Percentiles rank a stretch among this genome's conserved stretches.
These are phyloP conservation scores for Oryza officinalis DNA, from an alignment of 176 grass and related monocot species.

Conservation along the genomic window DNA sequence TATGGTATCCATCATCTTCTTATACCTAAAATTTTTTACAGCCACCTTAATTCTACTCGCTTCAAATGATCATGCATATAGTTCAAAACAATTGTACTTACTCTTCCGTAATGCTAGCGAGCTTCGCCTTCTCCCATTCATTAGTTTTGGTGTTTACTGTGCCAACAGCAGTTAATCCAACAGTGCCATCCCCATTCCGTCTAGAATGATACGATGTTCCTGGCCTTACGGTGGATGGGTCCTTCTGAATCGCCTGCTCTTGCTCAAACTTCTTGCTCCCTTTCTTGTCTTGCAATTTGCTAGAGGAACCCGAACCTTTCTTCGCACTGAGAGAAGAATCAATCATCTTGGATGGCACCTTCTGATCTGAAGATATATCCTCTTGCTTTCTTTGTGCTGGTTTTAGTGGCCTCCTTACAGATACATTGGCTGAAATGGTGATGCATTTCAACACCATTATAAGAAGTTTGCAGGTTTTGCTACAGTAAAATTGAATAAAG, in stretches of 20 bases:
- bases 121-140: conserved; percentile 73
- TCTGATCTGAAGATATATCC: conserved; percentile 25
- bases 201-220: conserved; percentile 40
- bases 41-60: background rate
- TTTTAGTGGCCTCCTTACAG: conserved; percentile 40
- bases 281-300: conserved; percentile 48
- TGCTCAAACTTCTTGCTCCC: conserved; percentile 58
- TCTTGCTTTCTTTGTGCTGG: conserved; percentile 14
- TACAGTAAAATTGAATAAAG: background rate
- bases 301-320: conserved; percentile 54
- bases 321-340: conserved; percentile 38
- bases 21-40: conserved; percentile 47
- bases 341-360: conserved; percentile 32
- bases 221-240: conserved; percentile 35
- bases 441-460: background rate
- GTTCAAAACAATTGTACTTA: conserved; percentile 17
- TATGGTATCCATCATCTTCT: conserved; percentile 67
- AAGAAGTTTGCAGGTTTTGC: conserved; percentile 3
- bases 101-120: conserved; percentile 58
- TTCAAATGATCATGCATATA: background rate
- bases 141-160: conserved; percentile 44
- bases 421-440: conserved; percentile 47
- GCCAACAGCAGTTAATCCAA: conserved; percentile 10
- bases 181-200: conserved; percentile 11
- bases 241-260: conserved; percentile 50